A percentile compares a stretch with the other conserved stretches of the same genome.
These are phyloP conservation scores for Coemansia linderi DNA, from an alignment of 371 early-diverging fungal genomes.

Conservation along the genomic window DNA sequence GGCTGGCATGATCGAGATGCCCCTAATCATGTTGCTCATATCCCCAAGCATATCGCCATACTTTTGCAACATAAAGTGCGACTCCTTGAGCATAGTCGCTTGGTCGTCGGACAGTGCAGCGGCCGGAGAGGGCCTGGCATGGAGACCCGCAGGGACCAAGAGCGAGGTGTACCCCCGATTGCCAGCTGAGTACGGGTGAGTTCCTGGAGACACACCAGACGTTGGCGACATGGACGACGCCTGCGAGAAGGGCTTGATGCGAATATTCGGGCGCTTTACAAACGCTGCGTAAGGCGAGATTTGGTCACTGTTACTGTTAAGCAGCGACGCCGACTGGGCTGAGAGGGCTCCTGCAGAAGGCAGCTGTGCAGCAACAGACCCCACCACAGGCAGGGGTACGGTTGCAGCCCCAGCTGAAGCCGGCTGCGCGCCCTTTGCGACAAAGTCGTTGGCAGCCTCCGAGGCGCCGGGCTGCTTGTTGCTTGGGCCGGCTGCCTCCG, in stretches of 20 bases:
- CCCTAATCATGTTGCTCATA: conserved; percentile 23
- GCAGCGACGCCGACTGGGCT: neutral
- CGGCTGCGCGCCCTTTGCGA: neutral
- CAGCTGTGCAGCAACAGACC: neutral
- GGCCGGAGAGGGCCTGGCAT: neutral
- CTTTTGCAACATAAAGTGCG: conserved; percentile 37
- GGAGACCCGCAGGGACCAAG: neutral
- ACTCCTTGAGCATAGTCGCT: conserved; percentile 25
- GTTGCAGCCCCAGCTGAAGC: neutral
- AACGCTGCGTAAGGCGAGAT: conserved; percentile 1
- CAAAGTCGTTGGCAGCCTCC: neutral
- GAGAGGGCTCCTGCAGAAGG: neutral
- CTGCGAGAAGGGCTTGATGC: conserved; percentile 29
- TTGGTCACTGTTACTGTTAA: neutral
- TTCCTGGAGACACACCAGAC: neutral
- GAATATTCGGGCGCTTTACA: conserved; percentile 28
- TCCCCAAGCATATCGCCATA: conserved; percentile 21
- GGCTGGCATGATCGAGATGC: conserved; percentile 8
- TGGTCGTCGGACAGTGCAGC: conserved; percentile 28
- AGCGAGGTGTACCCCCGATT: neutral
- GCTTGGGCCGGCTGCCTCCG: neutral
- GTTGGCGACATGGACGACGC: neutral
- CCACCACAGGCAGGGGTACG: neutral
- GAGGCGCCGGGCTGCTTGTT: neutral
- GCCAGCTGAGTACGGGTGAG: neutral